A percentile compares a stretch with the other conserved stretches of the same genome.
Conservation (phyloP, 129 eudicot species). For the Lactuca sativa region DNA sequence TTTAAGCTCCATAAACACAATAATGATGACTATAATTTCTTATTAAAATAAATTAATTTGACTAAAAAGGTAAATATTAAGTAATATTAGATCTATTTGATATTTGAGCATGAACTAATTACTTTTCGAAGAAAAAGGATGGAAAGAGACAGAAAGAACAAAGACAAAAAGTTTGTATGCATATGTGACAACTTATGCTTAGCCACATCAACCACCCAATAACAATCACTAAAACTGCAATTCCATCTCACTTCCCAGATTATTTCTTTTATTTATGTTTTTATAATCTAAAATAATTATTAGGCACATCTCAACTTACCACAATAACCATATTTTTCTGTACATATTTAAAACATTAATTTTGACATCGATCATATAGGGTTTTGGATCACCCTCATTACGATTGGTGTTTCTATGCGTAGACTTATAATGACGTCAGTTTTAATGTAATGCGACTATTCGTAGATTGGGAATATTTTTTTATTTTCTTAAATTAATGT, state of each 20-base stretch:
- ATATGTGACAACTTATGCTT: constrained; percentile 30
- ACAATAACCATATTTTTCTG: constrained; percentile 5
- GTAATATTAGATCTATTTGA: background rate
- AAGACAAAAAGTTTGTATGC: constrained; percentile 27
- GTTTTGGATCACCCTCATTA: background rate
- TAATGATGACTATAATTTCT: background rate
- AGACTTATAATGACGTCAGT: background rate
- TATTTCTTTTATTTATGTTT: constrained; percentile 12
- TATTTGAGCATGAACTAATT: constrained; percentile 17
- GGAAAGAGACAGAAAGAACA: constrained; percentile 27
- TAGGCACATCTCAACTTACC: constrained; percentile 9
- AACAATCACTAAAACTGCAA: constrained; percentile 27
- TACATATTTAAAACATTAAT: background rate
- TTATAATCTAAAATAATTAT: background rate
- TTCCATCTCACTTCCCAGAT: constrained; percentile 38
- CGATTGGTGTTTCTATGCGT: background rate
- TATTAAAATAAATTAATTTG: constrained; percentile 2
- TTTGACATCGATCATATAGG: background rate
- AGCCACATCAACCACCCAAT: constrained; percentile 48
- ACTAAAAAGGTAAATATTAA: background rate
- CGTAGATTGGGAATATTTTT: no score
- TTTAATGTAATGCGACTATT: no score
- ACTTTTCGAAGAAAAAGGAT: background rate
- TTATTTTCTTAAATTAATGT: no score
- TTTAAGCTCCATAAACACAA: background rate